Percentiles rank a stretch among this genome's conserved stretches.
phyloP scores from a whole-genome alignment of 192 early-diverging fungal genomes.

The Coemansia sp. region DNA sequence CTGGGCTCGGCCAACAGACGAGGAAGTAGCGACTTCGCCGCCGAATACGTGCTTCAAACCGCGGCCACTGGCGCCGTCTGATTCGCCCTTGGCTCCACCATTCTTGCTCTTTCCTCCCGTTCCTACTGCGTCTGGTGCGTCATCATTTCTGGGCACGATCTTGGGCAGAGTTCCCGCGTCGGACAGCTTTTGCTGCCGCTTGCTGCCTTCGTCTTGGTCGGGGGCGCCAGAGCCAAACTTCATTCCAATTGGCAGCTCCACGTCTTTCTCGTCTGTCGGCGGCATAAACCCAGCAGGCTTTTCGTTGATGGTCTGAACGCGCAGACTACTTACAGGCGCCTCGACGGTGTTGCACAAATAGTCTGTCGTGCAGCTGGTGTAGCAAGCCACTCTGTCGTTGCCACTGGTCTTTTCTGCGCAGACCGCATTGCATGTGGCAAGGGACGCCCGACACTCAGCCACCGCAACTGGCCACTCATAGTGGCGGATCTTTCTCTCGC shows the following conservation, averaged over 20 bases:
- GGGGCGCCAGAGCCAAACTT: slow-evolving; percentile 35
- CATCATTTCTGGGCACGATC: slow-evolving; percentile 23
- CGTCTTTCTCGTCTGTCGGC: slow-evolving; percentile 38
- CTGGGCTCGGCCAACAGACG: neutral
- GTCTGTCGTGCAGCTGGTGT: slow-evolving; percentile 32
- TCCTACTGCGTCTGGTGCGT: neutral
- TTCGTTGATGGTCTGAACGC: slow-evolving; percentile 30
- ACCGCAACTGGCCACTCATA: slow-evolving; percentile 45
- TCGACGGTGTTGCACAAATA: slow-evolving; percentile 43
- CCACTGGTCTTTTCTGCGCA: slow-evolving; percentile 18
- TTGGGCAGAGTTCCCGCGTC: slow-evolving; percentile 40
- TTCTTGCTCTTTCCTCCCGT: neutral
- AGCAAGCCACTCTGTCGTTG: slow-evolving; percentile 28
- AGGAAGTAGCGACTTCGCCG: neutral
- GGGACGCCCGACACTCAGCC: slow-evolving; percentile 45
- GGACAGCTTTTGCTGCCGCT: slow-evolving; percentile 5
- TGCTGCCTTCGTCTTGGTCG: slow-evolving; percentile 6
- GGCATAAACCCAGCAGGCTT: slow-evolving; percentile 42
- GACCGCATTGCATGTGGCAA: slow-evolving; percentile 25
- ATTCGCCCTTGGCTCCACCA: neutral
- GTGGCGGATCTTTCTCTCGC: slow-evolving; percentile 19
- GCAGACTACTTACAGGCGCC: slow-evolving; percentile 39
- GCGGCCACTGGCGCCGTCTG: neutral
- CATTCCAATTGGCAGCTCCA: slow-evolving; percentile 50
- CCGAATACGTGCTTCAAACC: neutral